phyloP scores from a whole-genome alignment of 2,329 filamentous ascomycete genomes.

The Fusarium sulawesiense region DNA sequence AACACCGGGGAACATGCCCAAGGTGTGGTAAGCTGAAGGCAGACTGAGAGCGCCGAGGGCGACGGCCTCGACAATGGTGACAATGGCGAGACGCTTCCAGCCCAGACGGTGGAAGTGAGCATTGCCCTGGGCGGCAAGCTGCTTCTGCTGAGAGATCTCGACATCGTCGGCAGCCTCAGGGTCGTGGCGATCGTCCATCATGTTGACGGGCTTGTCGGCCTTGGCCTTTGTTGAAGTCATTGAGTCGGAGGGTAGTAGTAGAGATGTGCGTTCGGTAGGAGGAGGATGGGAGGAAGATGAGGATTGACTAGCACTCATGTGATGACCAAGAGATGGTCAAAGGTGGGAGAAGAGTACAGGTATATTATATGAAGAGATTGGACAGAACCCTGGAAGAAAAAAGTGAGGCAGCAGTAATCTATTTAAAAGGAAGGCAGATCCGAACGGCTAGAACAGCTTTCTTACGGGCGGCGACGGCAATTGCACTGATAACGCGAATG shows the following conservation, averaged over 20 bases:
- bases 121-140: constrained; percentile 34
- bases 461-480: constrained; percentile 12
- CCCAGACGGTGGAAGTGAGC: constrained; percentile 37
- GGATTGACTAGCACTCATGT: constrained; percentile 17
- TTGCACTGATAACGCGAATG: neutral
- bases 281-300: constrained; percentile 1
- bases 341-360: neutral
- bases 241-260: constrained; percentile 6
- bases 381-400: neutral
- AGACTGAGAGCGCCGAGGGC: constrained; percentile 52
- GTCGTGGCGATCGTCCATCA: constrained; percentile 28
- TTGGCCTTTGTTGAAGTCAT: constrained; percentile 22
- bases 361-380: constrained; percentile 2
- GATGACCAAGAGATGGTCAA: constrained; percentile 2
- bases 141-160: constrained; percentile 35
- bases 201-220: constrained; percentile 17
- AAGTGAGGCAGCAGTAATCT: constrained; percentile 1
- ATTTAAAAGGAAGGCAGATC: constrained; percentile 14
- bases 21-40: constrained; percentile 62
- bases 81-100: constrained; percentile 38
- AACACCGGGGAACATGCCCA: constrained; percentile 64
- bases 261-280: constrained; percentile 18
- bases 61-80: constrained; percentile 37
- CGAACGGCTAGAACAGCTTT: constrained; percentile 36
- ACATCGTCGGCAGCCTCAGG: constrained; percentile 23